Percentiles rank a stretch among this genome's conserved stretches.
phyloP scores from a whole-genome alignment of 2,329 filamentous ascomycete genomes.

The Aspergillus piperis region DNA sequence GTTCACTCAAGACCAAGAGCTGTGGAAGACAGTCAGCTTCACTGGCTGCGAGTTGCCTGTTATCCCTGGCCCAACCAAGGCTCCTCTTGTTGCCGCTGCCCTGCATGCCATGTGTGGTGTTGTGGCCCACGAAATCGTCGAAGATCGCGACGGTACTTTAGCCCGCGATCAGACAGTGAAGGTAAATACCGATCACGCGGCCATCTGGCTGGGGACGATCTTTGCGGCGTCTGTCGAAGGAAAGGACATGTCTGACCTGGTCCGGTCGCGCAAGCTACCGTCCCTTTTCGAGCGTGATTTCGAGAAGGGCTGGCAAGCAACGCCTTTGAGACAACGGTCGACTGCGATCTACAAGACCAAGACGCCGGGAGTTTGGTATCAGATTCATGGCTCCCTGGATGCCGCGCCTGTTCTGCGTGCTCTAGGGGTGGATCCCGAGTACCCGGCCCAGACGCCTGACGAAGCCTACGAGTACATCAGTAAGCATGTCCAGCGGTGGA shows the following conservation, averaged over 20 bases:
- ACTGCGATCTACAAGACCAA: background rate
- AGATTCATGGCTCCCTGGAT: background rate
- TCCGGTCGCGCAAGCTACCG: background rate
- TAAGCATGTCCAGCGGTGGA: background rate
- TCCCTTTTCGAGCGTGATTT: background rate
- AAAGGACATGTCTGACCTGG: background rate
- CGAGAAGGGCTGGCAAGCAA: background rate
- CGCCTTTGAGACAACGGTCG: background rate
- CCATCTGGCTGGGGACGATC: conserved; percentile 1
- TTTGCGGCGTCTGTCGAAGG: background rate
- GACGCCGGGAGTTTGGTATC: background rate
- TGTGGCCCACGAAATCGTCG: background rate
- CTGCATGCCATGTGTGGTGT: conserved; percentile 1
- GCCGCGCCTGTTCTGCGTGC: background rate
- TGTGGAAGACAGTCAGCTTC: background rate
- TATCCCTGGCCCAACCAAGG: background rate
- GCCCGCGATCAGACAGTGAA: background rate
- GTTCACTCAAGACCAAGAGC: background rate
- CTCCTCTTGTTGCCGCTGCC: background rate
- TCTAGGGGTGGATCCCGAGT: background rate
- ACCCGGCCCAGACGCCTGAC: background rate
- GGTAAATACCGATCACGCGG: background rate
- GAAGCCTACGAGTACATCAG: background rate
- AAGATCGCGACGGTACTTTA: background rate
- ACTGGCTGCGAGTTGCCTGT: background rate